Evolutionary conservation across 78 protist species (phyloP).

Genomic region (Speleostelium caveatum): DNA sequence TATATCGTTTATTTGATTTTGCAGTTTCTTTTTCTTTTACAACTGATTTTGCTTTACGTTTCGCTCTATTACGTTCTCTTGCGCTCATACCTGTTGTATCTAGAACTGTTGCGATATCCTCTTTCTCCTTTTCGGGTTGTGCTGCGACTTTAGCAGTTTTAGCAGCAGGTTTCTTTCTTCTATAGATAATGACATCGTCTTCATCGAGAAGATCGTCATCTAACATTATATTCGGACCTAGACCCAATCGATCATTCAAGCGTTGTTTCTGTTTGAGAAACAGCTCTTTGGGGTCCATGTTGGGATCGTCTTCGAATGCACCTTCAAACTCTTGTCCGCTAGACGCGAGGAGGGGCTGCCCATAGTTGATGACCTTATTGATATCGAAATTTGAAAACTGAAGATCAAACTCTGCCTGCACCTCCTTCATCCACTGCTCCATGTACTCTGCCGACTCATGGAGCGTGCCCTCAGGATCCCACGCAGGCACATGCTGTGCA

Average conservation of each 20-base stretch:
- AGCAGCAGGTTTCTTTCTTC: constrained; percentile 7
- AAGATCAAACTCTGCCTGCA: constrained; percentile 37
- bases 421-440: background rate
- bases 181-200: constrained; percentile 7
- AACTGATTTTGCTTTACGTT: constrained; percentile 64
- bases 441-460: background rate
- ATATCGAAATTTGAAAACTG: constrained; percentile 83
- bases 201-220: constrained; percentile 8
- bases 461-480: constrained; percentile 23
- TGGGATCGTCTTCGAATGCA: background rate
- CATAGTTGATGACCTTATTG: constrained; percentile 54
- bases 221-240: background rate
- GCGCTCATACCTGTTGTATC: constrained; percentile 69
- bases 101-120: constrained; percentile 10
- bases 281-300: constrained; percentile 54
- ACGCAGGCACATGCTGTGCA: constrained; percentile 60
- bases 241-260: constrained; percentile 34
- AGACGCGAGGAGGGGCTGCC: constrained; percentile 65
- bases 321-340: constrained; percentile 56
- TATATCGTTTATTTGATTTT: constrained; percentile 32
- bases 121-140: constrained; percentile 37
- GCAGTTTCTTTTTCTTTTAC: constrained; percentile 33
- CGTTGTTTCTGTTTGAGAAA: constrained; percentile 27
- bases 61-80: constrained; percentile 39
- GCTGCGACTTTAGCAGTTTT: constrained; percentile 13